Base-by-base conservation (phyloP, 345 rosid genomes). In the Erucastrum elatum region DNA sequence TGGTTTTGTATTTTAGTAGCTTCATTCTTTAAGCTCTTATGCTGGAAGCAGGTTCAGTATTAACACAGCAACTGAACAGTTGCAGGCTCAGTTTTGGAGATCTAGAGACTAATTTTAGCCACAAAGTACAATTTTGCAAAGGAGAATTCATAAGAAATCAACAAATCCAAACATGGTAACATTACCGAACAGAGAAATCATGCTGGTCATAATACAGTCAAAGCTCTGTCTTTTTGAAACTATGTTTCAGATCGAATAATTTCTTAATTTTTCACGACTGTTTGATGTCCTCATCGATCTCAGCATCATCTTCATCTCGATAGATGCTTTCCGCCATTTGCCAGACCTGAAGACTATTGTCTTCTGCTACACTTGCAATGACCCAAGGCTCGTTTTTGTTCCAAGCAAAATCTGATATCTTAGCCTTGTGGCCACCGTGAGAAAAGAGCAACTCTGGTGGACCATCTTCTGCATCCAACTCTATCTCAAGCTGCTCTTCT, bases 401-500 rank as follows among this genome's bases (percentile, higher is more conserved):
- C 97, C 96, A 88, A n/a, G 93, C 83, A 77, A 94, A 92, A 69
- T 94, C 97, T 4, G 93, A 87, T 75, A 94, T 88, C 87, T 87
- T 89, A 0, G 88, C 90, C 77, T 86, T 89, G 82, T 94, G 98
- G 31, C 97, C 96, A 62, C 94, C 98, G 44, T 89, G 98, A 49
- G 93, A 87, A 82, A 94, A 94, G 4, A 92, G 91, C 17, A 92
- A 92, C 84, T 94, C 98, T 0, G 98, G 92, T 39, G 97, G 96
- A 63, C 98, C 96, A 77, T 90, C 96, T 44, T 91, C 92, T 1
- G 92, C 93, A 80, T 89, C 97, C 56, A 91, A 78, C 78, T 88
- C 93, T 70, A 87, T 74, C 84, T 94, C 93, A 37, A 85, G 64
- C 84, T 92, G 94, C 82, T 94, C 98, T 68, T 90, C 97, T 49